phyloP scores from a whole-genome alignment of 2,329 filamentous ascomycete genomes.

The Microcyclospora pomicola region DNA sequence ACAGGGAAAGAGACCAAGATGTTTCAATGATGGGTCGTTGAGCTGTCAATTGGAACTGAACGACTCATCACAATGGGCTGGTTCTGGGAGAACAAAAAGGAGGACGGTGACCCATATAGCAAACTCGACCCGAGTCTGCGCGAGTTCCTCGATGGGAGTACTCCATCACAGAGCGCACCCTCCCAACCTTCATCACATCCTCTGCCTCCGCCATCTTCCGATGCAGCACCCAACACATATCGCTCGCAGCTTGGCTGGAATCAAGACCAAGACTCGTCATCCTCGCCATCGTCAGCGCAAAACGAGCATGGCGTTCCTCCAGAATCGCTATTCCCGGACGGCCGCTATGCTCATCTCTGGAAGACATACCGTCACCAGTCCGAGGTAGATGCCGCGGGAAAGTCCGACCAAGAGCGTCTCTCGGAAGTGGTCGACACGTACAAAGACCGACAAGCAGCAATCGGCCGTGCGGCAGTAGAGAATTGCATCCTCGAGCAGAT shows the following conservation, averaged over 20 bases:
- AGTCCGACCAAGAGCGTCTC: slow-evolving; percentile 67
- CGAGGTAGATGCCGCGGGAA: slow-evolving; percentile 53
- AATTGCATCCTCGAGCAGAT: slow-evolving; percentile 85
- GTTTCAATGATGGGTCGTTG: neutral
- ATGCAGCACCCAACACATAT: slow-evolving; percentile 18
- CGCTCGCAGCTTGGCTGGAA: slow-evolving; percentile 18
- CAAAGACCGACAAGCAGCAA: slow-evolving; percentile 65
- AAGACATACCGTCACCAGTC: slow-evolving; percentile 68
- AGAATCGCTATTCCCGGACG: slow-evolving; percentile 52
- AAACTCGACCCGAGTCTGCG: slow-evolving; percentile 72
- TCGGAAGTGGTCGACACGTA: slow-evolving; percentile 67
- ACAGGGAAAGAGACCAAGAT: too few species aligned
- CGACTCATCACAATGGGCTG: slow-evolving; percentile 42
- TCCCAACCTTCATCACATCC: slow-evolving; percentile 3
- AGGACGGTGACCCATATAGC: slow-evolving; percentile 45
- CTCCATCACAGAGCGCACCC: slow-evolving; percentile 52
- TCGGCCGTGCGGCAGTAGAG: slow-evolving; percentile 73
- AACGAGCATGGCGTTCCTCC: slow-evolving; percentile 28
- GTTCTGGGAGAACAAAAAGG: slow-evolving; percentile 40
- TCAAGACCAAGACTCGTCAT: slow-evolving; percentile 8
- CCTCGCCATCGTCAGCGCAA: slow-evolving; percentile 14
- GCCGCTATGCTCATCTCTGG: slow-evolving; percentile 78
- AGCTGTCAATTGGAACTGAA: neutral
- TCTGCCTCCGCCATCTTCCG: slow-evolving; percentile 13
- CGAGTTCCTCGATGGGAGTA: slow-evolving; percentile 73